Percentiles rank a stretch among this genome's conserved stretches.
Conservation (phyloP, 805 yeast genomes). For the Ogataea neopini region DNA sequence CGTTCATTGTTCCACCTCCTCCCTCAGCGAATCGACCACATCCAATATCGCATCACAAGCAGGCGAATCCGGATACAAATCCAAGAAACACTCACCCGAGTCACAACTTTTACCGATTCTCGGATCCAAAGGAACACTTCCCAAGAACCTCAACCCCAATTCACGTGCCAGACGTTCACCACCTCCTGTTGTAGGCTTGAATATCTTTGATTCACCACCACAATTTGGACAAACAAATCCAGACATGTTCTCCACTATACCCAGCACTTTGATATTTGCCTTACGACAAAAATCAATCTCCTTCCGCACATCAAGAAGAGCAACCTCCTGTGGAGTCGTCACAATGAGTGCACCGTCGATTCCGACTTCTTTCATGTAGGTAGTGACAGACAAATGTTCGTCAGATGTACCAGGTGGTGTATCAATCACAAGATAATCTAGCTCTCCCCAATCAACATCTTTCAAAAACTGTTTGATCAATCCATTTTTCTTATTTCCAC, state of each 20-base stretch:
- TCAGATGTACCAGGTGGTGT: conserved; percentile 99
- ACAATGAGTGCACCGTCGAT: conserved; percentile 94
- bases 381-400: conserved; percentile 89
- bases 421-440: conserved; percentile 87
- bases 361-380: conserved; percentile 84
- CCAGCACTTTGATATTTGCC: conserved; percentile 82
- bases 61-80: conserved; percentile 85
- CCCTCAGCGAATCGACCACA: conserved; percentile 74
- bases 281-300: conserved; percentile 94
- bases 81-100: conserved; percentile 79
- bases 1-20: conserved; percentile 28
- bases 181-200: conserved; percentile 96
- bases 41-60: conserved; percentile 83
- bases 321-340: conserved; percentile 98
- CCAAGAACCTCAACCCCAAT: conserved; percentile 73
- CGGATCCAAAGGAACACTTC: conserved; percentile 95
- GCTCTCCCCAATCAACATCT: conserved; percentile 92
- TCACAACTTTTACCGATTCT: conserved; percentile 90
- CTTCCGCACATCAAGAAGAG: conserved; percentile 89
- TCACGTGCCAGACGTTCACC: conserved; percentile 85
- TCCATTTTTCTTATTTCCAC: conserved; percentile 95
- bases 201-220: conserved; percentile 84
- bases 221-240: conserved; percentile 98
- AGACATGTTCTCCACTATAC: conserved; percentile 96
- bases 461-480: conserved; percentile 89